These are phyloP conservation scores for Musa beccarii DNA, from an alignment of 176 grass and related monocot species.

Conservation along the genomic window DNA sequence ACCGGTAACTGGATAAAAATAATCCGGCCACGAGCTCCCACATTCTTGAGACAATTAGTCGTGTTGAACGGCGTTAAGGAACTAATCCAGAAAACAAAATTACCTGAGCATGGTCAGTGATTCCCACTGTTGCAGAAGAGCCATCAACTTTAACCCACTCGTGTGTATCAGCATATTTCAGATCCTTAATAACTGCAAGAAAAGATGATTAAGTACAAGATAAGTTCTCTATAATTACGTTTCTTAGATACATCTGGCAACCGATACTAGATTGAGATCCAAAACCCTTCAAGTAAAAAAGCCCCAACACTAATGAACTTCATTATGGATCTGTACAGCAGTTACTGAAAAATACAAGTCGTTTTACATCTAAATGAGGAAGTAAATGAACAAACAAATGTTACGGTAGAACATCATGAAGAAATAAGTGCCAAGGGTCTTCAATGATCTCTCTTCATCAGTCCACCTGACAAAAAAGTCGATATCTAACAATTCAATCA, in stretches of 20 bases:
- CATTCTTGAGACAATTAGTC: neutral
- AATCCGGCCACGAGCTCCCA: neutral
- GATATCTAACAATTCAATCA: too few species aligned
- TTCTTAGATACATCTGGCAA: too few species aligned
- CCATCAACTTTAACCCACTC: constrained; percentile 89
- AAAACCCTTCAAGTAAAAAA: neutral
- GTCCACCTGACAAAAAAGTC: neutral
- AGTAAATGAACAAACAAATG: too few species aligned
- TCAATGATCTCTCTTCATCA: neutral
- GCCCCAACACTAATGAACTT: neutral
- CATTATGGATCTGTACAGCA: neutral
- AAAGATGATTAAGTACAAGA: neutral
- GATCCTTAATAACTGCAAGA: constrained; percentile 73
- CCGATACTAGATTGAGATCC: too few species aligned
- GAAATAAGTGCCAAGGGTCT: neutral
- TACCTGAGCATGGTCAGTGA: constrained; percentile 99
- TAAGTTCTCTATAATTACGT: neutral
- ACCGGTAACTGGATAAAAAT: neutral
- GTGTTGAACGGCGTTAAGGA: neutral
- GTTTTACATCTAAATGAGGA: neutral
- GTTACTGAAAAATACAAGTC: neutral
- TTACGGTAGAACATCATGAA: neutral
- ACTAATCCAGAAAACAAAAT: neutral
- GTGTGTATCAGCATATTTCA: constrained; percentile 86
- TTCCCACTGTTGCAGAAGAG: constrained; percentile 70